These are phyloP conservation scores for Prillingera fragicola DNA, from an alignment of 1,284 basidiomycete species.

Conservation along the genomic window DNA sequence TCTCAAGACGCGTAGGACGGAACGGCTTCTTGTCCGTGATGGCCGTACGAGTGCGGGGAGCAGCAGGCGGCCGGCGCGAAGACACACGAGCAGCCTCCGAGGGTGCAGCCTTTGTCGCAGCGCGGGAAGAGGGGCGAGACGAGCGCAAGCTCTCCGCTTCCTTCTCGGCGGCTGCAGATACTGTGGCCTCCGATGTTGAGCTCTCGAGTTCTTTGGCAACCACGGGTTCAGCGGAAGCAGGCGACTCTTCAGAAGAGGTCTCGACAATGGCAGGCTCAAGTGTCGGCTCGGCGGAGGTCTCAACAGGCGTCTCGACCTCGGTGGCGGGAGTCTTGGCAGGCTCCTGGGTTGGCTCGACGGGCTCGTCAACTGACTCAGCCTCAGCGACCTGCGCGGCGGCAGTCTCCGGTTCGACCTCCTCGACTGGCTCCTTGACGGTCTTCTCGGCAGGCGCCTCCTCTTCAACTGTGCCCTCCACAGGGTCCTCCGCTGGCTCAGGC, in stretches of 20 bases:
- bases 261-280: too few species aligned
- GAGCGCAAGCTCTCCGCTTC: too few species aligned
- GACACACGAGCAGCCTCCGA: not conserved
- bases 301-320: not conserved
- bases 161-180: too few species aligned
- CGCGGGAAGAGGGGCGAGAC: too few species aligned
- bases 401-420: not conserved
- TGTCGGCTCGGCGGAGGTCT: not conserved
- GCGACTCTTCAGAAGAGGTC: not conserved
- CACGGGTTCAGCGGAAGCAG: not conserved
- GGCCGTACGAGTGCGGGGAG: not conserved
- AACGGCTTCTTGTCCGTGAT: conserved; percentile 15
- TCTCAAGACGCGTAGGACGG: conserved; percentile 9
- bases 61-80: not conserved
- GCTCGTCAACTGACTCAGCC: not conserved
- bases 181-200: not conserved
- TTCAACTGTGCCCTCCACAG: not conserved
- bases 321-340: not conserved
- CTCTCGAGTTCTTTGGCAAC: not conserved
- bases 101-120: too few species aligned
- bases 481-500: not conserved
- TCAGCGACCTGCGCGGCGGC: not conserved
- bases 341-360: not conserved
- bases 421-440: not conserved
- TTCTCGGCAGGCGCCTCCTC: not conserved